These are phyloP conservation scores for Kurtzmaniella cleridarum DNA, from an alignment of 805 yeast genomes.

Conservation along the genomic window DNA sequence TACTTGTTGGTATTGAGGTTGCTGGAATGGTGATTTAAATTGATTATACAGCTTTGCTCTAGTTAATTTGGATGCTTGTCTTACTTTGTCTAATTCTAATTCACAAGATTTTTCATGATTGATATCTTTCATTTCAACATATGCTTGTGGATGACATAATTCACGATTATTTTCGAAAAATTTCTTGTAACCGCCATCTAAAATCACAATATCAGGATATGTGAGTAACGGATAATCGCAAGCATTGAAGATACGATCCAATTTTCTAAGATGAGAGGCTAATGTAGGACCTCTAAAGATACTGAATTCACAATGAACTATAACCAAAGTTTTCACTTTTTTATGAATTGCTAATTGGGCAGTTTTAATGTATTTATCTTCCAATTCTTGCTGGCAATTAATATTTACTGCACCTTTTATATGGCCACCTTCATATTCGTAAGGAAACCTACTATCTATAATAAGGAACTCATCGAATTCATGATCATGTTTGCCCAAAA, in stretches of 20 bases:
- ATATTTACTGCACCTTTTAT: conserved; percentile 78
- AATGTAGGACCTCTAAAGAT: conserved; percentile 90
- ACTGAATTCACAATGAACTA: conserved; percentile 94
- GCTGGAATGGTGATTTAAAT: conserved; percentile 4
- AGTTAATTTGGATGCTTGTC: conserved; percentile 37
- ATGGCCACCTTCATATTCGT: conserved; percentile 92
- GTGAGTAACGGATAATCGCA: conserved; percentile 73
- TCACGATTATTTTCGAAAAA: conserved; percentile 58
- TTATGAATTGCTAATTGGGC: conserved; percentile 7
- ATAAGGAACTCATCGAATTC: conserved; percentile 54
- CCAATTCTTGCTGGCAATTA: conserved; percentile 64
- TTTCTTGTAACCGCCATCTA: conserved; percentile 86
- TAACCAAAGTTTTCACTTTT: conserved; percentile 42
- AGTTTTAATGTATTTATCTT: conserved; percentile 42
- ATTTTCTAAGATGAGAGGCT: conserved; percentile 79
- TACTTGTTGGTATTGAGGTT: neutral
- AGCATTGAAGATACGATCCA: conserved; percentile 72
- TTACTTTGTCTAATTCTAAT: conserved; percentile 40
- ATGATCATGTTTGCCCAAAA: conserved; percentile 46
- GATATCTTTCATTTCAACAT: conserved; percentile 72
- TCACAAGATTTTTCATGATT: conserved; percentile 36
- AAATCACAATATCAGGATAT: conserved; percentile 83
- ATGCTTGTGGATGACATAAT: conserved; percentile 70
- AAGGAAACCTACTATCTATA: conserved; percentile 88
- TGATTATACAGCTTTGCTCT: conserved; percentile 34